phyloP scores from a whole-genome alignment of 1,284 basidiomycete species.

The Ceratobasidium sp. region DNA sequence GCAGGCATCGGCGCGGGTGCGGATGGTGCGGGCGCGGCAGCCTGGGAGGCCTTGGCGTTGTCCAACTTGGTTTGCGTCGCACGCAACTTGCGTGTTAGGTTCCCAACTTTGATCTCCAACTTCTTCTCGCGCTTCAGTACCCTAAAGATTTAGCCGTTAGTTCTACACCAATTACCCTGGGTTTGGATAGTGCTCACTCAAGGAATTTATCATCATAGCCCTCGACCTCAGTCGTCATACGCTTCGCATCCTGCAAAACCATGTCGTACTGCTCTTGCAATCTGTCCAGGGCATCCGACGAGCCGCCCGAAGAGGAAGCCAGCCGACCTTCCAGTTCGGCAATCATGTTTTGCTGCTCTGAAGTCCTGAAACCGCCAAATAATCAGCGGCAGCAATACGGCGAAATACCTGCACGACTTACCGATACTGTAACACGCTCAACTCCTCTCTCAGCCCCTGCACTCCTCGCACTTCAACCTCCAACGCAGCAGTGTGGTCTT shows the following conservation, averaged over 20 bases:
- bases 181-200: conserved; percentile 26
- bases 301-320: conserved; percentile 3
- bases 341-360: conserved; percentile 23
- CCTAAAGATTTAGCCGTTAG: conserved; percentile 1
- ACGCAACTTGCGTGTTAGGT: conserved; percentile 41
- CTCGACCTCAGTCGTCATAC: conserved; percentile 38
- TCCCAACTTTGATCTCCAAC: conserved; percentile 43
- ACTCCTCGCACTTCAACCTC: conserved; percentile 35
- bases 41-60: conserved; percentile 24
- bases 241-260: conserved; percentile 40
- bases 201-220: conserved; percentile 44
- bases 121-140: conserved; percentile 44
- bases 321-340: conserved; percentile 11
- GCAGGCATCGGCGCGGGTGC: neutral
- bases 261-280: conserved; percentile 43
- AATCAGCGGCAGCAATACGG: neutral
- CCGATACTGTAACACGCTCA: conserved; percentile 18
- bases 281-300: conserved; percentile 26
- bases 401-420: conserved; percentile 5
- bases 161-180: neutral
- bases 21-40: conserved; percentile 3
- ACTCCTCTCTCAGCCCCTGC: conserved; percentile 26
- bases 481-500: conserved; percentile 27
- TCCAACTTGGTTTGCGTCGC: conserved; percentile 38
- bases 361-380: neutral